Percentiles rank a stretch among this genome's conserved stretches.
Conservation (phyloP, 805 yeast species). For the Wickerhamomyces queroliae region DNA sequence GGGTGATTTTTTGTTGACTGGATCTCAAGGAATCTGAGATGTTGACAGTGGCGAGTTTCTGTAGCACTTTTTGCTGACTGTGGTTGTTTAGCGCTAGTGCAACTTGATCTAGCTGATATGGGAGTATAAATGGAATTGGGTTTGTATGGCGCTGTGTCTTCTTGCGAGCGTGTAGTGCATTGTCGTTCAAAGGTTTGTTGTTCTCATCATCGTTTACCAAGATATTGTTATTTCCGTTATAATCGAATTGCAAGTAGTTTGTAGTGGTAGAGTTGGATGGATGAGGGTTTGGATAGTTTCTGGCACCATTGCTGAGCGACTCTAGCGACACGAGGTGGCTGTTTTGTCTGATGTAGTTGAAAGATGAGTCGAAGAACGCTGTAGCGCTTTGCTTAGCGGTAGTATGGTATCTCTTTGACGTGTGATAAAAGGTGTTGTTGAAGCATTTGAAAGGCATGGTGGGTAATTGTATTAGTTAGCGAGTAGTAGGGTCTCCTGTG, state of each 20-base stretch:
- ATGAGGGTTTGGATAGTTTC: slow-evolving; percentile 24
- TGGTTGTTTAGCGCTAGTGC: neutral
- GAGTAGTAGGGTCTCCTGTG: neutral
- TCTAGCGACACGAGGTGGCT: slow-evolving; percentile 24
- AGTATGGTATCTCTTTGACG: slow-evolving; percentile 30
- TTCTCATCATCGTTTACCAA: slow-evolving; percentile 15
- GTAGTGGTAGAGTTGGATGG: slow-evolving; percentile 30
- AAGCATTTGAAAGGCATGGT: slow-evolving; percentile 36
- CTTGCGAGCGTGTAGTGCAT: too few species aligned
- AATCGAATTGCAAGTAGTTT: slow-evolving; percentile 24
- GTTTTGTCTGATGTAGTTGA: slow-evolving; percentile 31
- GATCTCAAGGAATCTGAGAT: neutral
- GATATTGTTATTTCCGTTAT: slow-evolving; percentile 7
- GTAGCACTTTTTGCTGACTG: neutral
- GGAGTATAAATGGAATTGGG: neutral
- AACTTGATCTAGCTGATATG: neutral
- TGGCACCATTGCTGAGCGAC: slow-evolving; percentile 13
- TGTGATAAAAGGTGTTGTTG: slow-evolving; percentile 28
- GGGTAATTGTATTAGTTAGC: neutral
- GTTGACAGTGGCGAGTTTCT: neutral
- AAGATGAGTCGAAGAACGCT: slow-evolving; percentile 35
- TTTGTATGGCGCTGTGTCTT: neutral
- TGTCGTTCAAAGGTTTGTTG: too few species aligned
- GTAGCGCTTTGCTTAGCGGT: slow-evolving; percentile 26
- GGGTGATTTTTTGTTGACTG: neutral